Base-by-base conservation (phyloP, 192 early-diverging fungal genomes). In the Gonapodya sp. region DNA sequence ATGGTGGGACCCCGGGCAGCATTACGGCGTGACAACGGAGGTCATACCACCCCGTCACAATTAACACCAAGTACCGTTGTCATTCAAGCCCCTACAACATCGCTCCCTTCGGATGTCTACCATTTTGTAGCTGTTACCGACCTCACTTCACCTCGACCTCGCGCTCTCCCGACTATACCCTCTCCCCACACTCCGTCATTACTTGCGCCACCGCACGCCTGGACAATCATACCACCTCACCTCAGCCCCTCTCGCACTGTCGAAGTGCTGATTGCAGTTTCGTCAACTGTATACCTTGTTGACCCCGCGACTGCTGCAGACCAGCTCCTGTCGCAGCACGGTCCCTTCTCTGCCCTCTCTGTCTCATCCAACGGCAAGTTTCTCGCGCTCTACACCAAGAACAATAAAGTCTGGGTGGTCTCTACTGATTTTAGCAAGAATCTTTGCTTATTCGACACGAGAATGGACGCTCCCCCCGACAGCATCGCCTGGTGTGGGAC, bases 301-400 rank as follows among this genome's bases (percentile, higher is more conserved):
- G 97, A 99, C 83, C 89, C 89, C 1, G 88, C 30, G 34, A 16
- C 35, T 83, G 1, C 72, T 31, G 24, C 1, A 34, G 1, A 32
- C 18, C 18, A 30, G 30, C 85, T 94, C 93, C 86, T 92, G 36
- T 84, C 98, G 31, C 89, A 93, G 83, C 89, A 94, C 81, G 98
- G 98, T 0, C 98, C 98, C 0, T 97, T 96, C 80, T 89, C 87
- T 8, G 89, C 89, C 79, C 97, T 98, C 86, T 88, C 93, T 0
- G 90, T 98, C 0, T 98, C 98, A 18, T 95, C 97, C 1, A 96
- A 98, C 84, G 97, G 96, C 33, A 97, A 96, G 31, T 94, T 95
- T 36, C 86, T 97, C 35, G 96, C 96, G 0, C 85, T 98, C 73
- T 96, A 94, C 83, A 93, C 95, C 0, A 80, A 83, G 2, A 88